Base-by-base conservation (phyloP, 225 moss, liverwort and hornwort species). In the Physcomitrellopsis africana region DNA sequence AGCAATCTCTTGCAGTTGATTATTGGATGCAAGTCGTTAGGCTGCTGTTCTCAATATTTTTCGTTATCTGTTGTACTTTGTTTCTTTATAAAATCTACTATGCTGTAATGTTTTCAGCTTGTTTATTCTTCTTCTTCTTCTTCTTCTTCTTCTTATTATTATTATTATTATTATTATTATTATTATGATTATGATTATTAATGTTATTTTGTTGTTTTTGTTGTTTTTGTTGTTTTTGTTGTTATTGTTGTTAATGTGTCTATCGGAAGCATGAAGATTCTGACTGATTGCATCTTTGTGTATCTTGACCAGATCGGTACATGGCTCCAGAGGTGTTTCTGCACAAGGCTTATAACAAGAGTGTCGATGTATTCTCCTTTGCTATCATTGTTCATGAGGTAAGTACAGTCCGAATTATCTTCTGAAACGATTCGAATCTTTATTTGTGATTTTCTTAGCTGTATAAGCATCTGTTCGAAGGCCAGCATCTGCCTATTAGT, bases 301-400 rank as follows among this genome's bases (percentile, higher is more conserved):
- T n/a, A 53, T 27, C 17, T 73, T 58, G 70, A 70, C 53, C 84
- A 91, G 86, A 86, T 82, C 82, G 84, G 43, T 88, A 86, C 72
- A 88, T 91, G 84, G 84, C 91, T 61, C 88, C 86, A 12, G 86
- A 88, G 60, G 88, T 86, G 0, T 86, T 70, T 69, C 24, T 74
- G 37, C 86, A 86, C 63, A 68, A 79, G 20, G 26, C 42, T 44
- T 84, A 91, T 46, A 81, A 91, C 67, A 91, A 84, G 76, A 91
- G 84, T 56, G 86, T 88, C 9, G 84, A 88, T 69, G 80, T 91
- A 44, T 91, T 84, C 68, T 84, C 91, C 24, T 86, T 88, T 64
- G 88, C 70, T 45, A 81, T 91, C 66, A 91, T 88, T 26, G 84
- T 91, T 64, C 68, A 84, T 24, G 86, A 91, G 91, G 88, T 86